Conservation (phyloP, 169 alveolate species). For the Perkinsus chesapeaki region DNA sequence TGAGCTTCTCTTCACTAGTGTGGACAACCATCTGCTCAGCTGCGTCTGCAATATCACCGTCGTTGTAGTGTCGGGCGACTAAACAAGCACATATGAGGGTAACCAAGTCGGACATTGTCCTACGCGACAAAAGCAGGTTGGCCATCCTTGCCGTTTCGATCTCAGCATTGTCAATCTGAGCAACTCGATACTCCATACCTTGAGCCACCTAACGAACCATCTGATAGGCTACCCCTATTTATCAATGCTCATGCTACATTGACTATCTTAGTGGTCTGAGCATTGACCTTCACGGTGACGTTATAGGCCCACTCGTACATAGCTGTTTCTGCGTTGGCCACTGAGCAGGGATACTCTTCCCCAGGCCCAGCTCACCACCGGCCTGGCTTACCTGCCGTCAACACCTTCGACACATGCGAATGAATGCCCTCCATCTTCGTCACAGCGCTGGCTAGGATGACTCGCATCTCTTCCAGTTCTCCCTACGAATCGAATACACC, state of each 20-base stretch:
- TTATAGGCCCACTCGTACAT: conserved; percentile 2
- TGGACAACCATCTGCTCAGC: neutral
- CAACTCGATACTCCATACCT: neutral
- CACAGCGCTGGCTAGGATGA: neutral
- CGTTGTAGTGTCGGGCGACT: neutral
- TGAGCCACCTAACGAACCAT: neutral
- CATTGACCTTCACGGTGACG: neutral
- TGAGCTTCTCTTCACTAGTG: neutral
- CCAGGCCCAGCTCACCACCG: neutral
- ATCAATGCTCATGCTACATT: neutral
- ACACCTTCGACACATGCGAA: neutral
- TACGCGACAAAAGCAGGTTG: neutral
- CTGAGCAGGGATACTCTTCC: neutral
- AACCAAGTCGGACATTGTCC: neutral
- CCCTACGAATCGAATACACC: neutral
- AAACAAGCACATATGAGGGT: neutral
- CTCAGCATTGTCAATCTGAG: neutral
- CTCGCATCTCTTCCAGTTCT: neutral
- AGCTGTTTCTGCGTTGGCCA: neutral
- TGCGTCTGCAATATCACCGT: neutral
- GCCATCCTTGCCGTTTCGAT: neutral
- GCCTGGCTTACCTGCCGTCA: neutral
- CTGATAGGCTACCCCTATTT: neutral
- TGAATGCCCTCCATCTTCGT: neutral
- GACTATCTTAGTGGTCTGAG: neutral